Evolutionary conservation across 1,284 basidiomycete species (phyloP), one percentile per base, ranked within the genome.

Genomic region (Trametes pubescens): DNA sequence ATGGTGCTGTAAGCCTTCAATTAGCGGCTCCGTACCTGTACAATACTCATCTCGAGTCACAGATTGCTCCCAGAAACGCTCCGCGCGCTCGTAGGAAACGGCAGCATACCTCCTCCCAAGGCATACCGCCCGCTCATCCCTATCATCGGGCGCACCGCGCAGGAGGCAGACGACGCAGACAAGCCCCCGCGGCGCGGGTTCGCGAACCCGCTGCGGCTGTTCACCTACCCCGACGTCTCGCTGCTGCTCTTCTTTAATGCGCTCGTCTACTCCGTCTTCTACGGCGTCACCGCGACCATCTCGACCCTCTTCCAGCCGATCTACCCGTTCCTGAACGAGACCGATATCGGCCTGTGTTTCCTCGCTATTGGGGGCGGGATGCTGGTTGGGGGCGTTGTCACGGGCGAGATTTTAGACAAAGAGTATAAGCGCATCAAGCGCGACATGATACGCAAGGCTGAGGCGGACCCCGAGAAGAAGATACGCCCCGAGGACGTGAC

Each of bases 321-420:
- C 1, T 93, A 92, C 69, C 84, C 88, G 0, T 86, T 79, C 72
- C 79, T 92, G 47, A 82, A 75, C 57, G 83, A 91, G 67, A 88
- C 86, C 0, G 81, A 86, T 13, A 81, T 89, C 38, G 92, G 92
- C 0, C 74, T 93, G 9, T 92, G 89, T 73, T 94, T 87, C 77
- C 77, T 94, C 49, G 80, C 85, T 0, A 81, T 89, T 60, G 92
- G 90, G 3, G 83, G 83, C 21, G 88, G 87, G 4, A 84, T 84
- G 78, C 64, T 80, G 1, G 59, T 85, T 13, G 86, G 88, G 26
- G 81, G 83, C 49, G 69, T 78, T 13, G 44, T 78, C 6, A 81
- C 76, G 37, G 90, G 90, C 2, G 82, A 75, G 65, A 62, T 89
- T 14, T 74, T 91, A 21, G 87, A 92, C 69, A 73, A 75, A 65